Conservation (phyloP, 331 rosid genomes). For the Quercus tomentella region DNA sequence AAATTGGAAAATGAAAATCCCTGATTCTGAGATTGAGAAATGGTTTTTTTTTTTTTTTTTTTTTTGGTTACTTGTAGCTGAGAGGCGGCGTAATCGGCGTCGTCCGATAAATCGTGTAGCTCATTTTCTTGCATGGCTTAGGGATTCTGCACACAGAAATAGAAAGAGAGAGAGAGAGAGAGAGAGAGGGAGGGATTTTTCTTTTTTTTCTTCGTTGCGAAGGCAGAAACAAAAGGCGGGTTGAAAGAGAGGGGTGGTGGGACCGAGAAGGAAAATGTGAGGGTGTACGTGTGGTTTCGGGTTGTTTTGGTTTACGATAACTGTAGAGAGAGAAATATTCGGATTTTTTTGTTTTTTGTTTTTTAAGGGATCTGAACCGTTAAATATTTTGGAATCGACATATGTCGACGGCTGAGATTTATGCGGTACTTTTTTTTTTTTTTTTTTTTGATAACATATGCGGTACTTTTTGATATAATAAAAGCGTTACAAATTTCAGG, state of each 20-base stretch:
- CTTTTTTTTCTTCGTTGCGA: conserved; percentile 45
- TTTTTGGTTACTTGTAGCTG: conserved; percentile 58
- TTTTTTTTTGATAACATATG: too few relatives aligned
- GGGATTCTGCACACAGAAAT: background rate
- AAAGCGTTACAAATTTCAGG: too few relatives aligned
- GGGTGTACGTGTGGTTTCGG: background rate
- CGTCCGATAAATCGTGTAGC: conserved; percentile 91
- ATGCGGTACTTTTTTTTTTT: background rate
- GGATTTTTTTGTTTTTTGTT: too few relatives aligned
- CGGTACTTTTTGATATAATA: background rate
- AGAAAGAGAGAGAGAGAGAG: background rate
- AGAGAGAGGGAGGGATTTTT: background rate
- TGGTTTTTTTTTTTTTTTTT: too few relatives aligned
- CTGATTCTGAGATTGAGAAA: conserved; percentile 14
- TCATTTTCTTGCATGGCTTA: conserved; percentile 80
- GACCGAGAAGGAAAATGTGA: background rate
- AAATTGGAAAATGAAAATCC: conserved; percentile 13
- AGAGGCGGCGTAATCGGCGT: conserved; percentile 93
- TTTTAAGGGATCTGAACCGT: background rate
- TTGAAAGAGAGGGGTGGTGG: background rate
- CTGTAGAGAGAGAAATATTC: background rate
- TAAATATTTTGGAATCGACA: background rate
- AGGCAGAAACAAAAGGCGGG: conserved; percentile 25
- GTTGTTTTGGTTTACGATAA: background rate
- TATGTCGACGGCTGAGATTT: background rate